Evolutionary conservation across 2,329 filamentous ascomycete genomes (phyloP), one percentile per base, ranked within the genome.

Genomic region (Acrodontium crateriforme): DNA sequence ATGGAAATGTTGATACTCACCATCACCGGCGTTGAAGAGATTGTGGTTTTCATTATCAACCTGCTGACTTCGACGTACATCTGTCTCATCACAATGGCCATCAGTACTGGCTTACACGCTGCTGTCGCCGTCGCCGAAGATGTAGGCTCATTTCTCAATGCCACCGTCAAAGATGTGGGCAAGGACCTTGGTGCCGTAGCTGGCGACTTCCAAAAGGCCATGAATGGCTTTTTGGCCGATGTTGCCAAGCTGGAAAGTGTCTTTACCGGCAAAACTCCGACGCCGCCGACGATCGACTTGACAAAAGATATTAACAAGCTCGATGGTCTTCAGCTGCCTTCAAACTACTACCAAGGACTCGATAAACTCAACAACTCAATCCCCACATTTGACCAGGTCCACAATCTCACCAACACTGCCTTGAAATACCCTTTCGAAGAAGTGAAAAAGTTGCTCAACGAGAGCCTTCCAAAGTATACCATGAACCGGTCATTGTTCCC

Each of bases 41-140:
- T 95, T 29, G 75, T 94, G 37, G 65, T 94, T 39, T 98, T 94
- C 57, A 71, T 84, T 50, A 84, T 98, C 60, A 82, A 91, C 53
- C 77, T 94, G 58, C 69, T 93, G 57, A 85, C 82, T 24, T 78
- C 76, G 27, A 94, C 84, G 10, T 94, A 93, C 49, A 67, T 83
- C 40, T 98, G 89, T 49, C 68, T 98, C 28, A 81, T 91, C 49
- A 81, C 81, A 16, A 71, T 92, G 38, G 74, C 83, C 25, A 68
- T 94, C 31, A 71, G 78, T 38, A 83, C 83, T 37, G 80, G 74
- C 44, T 62, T 94, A 28, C 73, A 82, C 28, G 74, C 75, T 24
- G 80, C 71, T 10, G 58, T 79, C 28, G 59, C 65, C 28, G 59
- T 77, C 37, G 63, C 74, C 26, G 63, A 75, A 46, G 65, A 73